Evolutionary conservation across 2,329 filamentous ascomycete genomes (phyloP).

Genomic region (Sordariomycetes sp.): DNA sequence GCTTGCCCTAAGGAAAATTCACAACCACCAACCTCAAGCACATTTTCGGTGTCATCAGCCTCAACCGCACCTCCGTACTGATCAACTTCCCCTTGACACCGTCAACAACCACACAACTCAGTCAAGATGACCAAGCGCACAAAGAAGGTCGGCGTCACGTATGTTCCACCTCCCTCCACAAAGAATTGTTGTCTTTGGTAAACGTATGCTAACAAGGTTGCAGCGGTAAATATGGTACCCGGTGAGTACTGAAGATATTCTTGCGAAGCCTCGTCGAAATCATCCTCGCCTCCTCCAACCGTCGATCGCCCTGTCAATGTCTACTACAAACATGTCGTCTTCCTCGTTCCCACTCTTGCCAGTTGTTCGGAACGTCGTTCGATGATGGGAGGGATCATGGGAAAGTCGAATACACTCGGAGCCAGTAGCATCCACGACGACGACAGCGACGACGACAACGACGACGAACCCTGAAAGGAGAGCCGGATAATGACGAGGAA

Average conservation of each 20-base stretch:
- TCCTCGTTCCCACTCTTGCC: too few relatives aligned
- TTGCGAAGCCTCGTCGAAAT: neutral
- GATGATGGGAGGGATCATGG: too few relatives aligned
- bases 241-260: slow-evolving; percentile 55
- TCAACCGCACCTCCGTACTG: slow-evolving; percentile 6
- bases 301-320: too few relatives aligned
- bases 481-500: slow-evolving; percentile 17
- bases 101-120: slow-evolving; percentile 27
- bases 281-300: neutral
- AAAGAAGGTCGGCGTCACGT: slow-evolving; percentile 94
- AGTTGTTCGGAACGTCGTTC: too few relatives aligned
- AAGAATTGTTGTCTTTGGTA: slow-evolving; percentile 2
- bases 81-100: slow-evolving; percentile 19
- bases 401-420: too few relatives aligned
- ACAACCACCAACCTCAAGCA: slow-evolving; percentile 24
- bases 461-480: neutral
- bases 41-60: slow-evolving; percentile 21
- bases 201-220: slow-evolving; percentile 17
- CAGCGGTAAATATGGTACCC: slow-evolving; percentile 85
- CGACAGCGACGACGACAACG: neutral
- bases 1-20: slow-evolving; percentile 31
- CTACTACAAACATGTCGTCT: too few relatives aligned
- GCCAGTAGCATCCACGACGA: too few relatives aligned
- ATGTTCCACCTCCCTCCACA: slow-evolving; percentile 15
- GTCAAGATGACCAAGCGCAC: slow-evolving; percentile 90